Evolutionary conservation across 495 filamentous ascomycete species (phyloP).

Genomic region (Jackrogersella minutella): DNA sequence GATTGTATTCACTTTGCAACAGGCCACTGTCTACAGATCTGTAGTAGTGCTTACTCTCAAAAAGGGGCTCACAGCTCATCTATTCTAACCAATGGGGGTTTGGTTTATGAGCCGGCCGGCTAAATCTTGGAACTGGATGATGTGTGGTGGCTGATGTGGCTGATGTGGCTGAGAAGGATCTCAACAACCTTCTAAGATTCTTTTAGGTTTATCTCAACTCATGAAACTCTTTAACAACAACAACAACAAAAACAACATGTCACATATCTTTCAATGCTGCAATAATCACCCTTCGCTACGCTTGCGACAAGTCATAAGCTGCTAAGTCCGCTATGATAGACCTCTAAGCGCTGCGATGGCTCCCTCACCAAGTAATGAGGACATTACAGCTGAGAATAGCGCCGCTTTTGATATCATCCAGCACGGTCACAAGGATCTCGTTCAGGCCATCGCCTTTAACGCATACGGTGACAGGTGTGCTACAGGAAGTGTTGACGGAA

Average conservation of each 20-base stretch:
- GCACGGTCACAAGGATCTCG: conserved; percentile 73
- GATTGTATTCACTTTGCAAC: too few species aligned
- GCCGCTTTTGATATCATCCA: conserved; percentile 54
- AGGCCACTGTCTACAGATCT: too few species aligned
- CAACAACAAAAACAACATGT: not conserved
- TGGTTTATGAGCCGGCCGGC: not conserved
- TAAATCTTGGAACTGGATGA: not conserved
- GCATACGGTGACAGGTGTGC: conserved; percentile 89
- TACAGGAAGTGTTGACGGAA: conserved; percentile 90
- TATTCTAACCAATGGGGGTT: too few species aligned
- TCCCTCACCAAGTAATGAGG: conserved; percentile 29
- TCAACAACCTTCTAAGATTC: not conserved
- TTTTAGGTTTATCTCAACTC: not conserved
- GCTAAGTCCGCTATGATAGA: not conserved
- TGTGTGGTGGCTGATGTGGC: not conserved
- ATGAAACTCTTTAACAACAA: not conserved
- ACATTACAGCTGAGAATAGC: conserved; percentile 26
- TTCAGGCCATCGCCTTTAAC: conserved; percentile 74
- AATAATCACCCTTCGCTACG: not conserved
- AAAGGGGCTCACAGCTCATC: too few species aligned
- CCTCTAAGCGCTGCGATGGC: conserved; percentile 23
- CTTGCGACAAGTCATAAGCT: not conserved
- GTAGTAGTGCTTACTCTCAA: too few species aligned
- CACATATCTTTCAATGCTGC: not conserved
- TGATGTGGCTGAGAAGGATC: not conserved